Conservation (phyloP, 2,329 filamentous ascomycete genomes). For the Alternaria gansuensis region DNA sequence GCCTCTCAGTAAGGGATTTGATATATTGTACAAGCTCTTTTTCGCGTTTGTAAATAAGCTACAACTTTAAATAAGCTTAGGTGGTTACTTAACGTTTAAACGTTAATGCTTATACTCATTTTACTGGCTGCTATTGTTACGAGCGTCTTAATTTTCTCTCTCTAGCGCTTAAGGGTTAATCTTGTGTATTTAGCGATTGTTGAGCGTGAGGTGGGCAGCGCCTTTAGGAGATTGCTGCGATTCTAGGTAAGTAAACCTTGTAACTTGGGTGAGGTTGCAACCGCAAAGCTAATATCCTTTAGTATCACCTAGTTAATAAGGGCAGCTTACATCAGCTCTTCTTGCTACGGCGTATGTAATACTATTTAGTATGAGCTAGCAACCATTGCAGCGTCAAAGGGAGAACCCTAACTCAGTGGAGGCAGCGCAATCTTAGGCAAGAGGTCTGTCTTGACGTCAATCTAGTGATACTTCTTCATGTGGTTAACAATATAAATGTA, state of each 20-base stretch:
- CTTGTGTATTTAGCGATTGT: slow-evolving; percentile 5
- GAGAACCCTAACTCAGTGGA: background rate
- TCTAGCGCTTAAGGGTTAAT: background rate
- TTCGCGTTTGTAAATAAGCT: too few relatives aligned
- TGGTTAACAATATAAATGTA: background rate
- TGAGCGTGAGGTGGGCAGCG: background rate
- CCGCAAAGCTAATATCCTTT: background rate
- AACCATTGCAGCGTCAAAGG: background rate
- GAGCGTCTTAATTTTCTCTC: slow-evolving; percentile 5
- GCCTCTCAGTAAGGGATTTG: too few relatives aligned
- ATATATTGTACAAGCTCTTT: too few relatives aligned
- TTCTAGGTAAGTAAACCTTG: background rate
- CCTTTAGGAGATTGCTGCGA: background rate
- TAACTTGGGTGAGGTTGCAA: background rate
- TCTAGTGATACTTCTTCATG: background rate
- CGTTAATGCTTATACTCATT: slow-evolving; percentile 11
- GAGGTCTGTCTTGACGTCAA: background rate
- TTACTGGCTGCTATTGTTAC: background rate
- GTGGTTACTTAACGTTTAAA: slow-evolving; percentile 13
- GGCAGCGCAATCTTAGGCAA: background rate
- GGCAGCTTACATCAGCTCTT: background rate
- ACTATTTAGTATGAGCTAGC: background rate
- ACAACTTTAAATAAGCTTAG: slow-evolving; percentile 15
- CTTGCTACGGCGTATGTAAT: background rate
- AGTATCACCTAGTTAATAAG: slow-evolving; percentile 2